Evolutionary conservation across 257 asterid species (phyloP).

Genomic region (Penstemon newberryi): DNA sequence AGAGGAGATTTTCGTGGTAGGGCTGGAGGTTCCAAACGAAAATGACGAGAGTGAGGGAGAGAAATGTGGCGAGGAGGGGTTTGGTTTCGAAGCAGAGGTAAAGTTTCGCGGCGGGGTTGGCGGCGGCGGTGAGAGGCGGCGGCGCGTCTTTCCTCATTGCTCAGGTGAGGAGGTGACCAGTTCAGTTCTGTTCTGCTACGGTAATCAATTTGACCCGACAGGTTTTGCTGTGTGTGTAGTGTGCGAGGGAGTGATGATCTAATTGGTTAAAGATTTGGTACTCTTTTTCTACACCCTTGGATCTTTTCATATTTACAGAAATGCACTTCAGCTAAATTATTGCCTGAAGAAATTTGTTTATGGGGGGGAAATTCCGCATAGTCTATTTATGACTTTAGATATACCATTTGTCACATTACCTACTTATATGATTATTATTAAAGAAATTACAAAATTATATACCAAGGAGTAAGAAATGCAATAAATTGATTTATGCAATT

Average conservation of each 20-base stretch:
- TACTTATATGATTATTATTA: too few relatives aligned
- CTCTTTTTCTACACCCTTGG: slow-evolving; percentile 29
- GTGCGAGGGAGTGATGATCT: not conserved
- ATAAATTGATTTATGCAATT: too few relatives aligned
- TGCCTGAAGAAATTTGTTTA: not conserved
- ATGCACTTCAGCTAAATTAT: slow-evolving; percentile 6
- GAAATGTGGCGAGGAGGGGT: slow-evolving; percentile 57
- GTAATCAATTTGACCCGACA: not conserved
- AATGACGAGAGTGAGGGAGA: slow-evolving; percentile 49
- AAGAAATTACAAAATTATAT: too few relatives aligned
- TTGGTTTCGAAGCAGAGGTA: slow-evolving; percentile 60
- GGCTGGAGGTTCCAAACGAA: slow-evolving; percentile 65
- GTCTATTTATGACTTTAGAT: too few relatives aligned
- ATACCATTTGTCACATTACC: too few relatives aligned
- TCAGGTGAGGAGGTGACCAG: not conserved
- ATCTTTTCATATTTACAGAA: slow-evolving; percentile 32
- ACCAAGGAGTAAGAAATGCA: too few relatives aligned
- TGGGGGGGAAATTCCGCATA: too few relatives aligned
- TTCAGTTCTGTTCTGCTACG: too few relatives aligned
- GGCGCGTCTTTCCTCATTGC: slow-evolving; percentile 53
- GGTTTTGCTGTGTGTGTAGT: slow-evolving; percentile 8
- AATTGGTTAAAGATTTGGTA: not conserved
- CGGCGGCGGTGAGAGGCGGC: slow-evolving; percentile 35
- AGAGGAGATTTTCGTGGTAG: slow-evolving; percentile 43
- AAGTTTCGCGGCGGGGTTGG: slow-evolving; percentile 38